Percentiles rank a stretch among this genome's conserved stretches.
Conservation (phyloP, 495 filamentous ascomycete species). For the Penicillium angulare region DNA sequence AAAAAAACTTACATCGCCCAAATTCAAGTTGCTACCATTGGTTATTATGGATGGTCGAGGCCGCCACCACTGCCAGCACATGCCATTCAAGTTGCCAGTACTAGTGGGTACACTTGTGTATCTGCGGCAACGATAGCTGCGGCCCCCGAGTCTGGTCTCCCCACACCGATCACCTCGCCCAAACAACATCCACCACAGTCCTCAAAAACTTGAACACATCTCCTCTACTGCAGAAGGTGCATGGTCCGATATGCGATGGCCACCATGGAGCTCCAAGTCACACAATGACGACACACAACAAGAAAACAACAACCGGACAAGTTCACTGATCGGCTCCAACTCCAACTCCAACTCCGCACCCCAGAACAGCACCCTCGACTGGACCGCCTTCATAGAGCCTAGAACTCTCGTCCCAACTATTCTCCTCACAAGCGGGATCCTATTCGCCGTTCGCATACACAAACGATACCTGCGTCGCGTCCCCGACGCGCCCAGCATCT, state of each 20-base stretch:
- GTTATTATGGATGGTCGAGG: neutral
- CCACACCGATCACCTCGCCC: slow-evolving; percentile 14
- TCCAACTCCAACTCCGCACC: slow-evolving; percentile 10
- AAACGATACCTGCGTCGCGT: slow-evolving; percentile 74
- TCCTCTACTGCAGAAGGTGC: slow-evolving; percentile 15
- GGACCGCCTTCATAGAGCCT: slow-evolving; percentile 65
- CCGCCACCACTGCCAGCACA: neutral
- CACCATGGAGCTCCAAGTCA: slow-evolving; percentile 45
- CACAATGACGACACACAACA: slow-evolving; percentile 30
- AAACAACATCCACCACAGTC: slow-evolving; percentile 6
- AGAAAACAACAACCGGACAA: slow-evolving; percentile 7
- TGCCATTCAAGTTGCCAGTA: neutral
- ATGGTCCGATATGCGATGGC: slow-evolving; percentile 54
- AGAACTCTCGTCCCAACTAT: slow-evolving; percentile 64
- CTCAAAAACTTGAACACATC: slow-evolving; percentile 5
- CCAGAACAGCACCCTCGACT: slow-evolving; percentile 42
- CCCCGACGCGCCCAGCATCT: slow-evolving; percentile 68
- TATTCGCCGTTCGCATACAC: slow-evolving; percentile 56
- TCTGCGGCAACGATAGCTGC: slow-evolving; percentile 18
- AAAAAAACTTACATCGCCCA: too few species aligned
- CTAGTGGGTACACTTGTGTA: neutral
- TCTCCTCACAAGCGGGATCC: slow-evolving; percentile 64
- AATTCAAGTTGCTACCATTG: too few species aligned
- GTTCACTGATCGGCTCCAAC: slow-evolving; percentile 11
- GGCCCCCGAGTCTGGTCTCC: slow-evolving; percentile 3